Evolutionary conservation across 768 basidiomycete genomes (phyloP), one percentile per base, ranked within the genome.

Genomic region (Phaffia australis): DNA sequence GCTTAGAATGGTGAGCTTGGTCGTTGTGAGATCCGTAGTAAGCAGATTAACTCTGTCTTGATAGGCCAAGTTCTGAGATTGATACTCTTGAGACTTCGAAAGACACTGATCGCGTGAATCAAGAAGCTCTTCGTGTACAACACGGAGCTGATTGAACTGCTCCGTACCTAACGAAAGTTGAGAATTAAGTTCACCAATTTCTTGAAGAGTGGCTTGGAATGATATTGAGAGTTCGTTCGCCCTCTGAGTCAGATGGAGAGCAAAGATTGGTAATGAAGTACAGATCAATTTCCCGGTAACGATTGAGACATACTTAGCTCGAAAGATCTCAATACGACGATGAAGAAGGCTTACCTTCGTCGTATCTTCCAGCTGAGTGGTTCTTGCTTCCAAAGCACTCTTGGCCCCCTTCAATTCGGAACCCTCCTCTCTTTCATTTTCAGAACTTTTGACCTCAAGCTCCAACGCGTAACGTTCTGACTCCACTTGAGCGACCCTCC

Each of bases 391-490:
- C 35, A 42, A 11, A 42, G 35, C 35, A 5, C 11, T 42, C 35
- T 42, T 42, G 35, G 35, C 71, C 42, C 71, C 71, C 18, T 73
- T 76, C 23, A 74, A 65, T 69, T 82, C 81, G 5, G 70, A 49
- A 48, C n/a, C 42, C 25, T 19, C 51, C 29, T 56, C 46, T 7
- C n/a, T 14, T 3, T 1, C 57, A 0, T 49, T 29, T 1, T 25
- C 25, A 0, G 51, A 56, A 19, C 4, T 18, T 32, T 48, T 46
- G 16, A 50, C 56, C 56, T 61, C 65, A 14, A 46, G 32, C 58
- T 60, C 65, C 5, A 51, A 42, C 1, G 55, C 27, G 32, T 16
- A 52, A 11, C 19, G 18, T 6, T 67, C 60, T 5, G 70, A 70
- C 15, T 61, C 60, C 4, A 49, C 25, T 4, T 47, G 51, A 0